Evolutionary conservation across 2,329 filamentous ascomycete genomes (phyloP), one percentile per base, ranked within the genome.

Genomic region (Aspergillus ibericus): DNA sequence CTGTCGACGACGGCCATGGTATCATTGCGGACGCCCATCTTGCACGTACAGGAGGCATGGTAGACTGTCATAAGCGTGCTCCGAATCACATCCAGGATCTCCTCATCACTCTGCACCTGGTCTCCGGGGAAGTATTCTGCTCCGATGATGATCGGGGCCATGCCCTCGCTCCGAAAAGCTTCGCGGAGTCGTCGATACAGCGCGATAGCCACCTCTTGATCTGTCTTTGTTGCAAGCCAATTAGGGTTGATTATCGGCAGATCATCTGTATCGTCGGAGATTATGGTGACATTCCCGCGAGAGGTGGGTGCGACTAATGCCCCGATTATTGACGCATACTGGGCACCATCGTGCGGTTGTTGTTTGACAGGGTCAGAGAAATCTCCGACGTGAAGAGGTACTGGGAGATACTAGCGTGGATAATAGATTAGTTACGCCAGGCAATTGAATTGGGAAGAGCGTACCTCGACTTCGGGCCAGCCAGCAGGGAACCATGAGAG

Each of bases 211-310:
- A 83, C 66, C 13, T 81, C 77, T 22, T 74, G 63, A 40, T 84
- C 82, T 1, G 73, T 69, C 8, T 75, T 72, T 9, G 77, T 70
- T 1, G 69, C 69, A 1, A 84, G 68, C 73, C 77, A 84, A 61
- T 79, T 79, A 1, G 79, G 77, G 60, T 82, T 72, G 58, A 83
- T 77, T 12, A 78, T 63, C 0, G 82, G 81, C 1, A 67, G 64
- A 18, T 77, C 73, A 0, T 64, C 59, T 16, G 63, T 70, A 47
- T 72, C 59, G 2, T 48, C 55, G 2, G 70, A 72, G 9, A 47
- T 55, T 32, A 83, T 75, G 0, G 75, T 79, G 4, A 83, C 69
- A 60, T 75, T 81, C 7, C 81, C 81, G 0, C 78, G 77, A 1
- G 79, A 82, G 0, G 77, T 68, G 4, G 79, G 76, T 0, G 78